Conservation (phyloP, 352 stramenopile species). For the Phytopythium aichiense region DNA sequence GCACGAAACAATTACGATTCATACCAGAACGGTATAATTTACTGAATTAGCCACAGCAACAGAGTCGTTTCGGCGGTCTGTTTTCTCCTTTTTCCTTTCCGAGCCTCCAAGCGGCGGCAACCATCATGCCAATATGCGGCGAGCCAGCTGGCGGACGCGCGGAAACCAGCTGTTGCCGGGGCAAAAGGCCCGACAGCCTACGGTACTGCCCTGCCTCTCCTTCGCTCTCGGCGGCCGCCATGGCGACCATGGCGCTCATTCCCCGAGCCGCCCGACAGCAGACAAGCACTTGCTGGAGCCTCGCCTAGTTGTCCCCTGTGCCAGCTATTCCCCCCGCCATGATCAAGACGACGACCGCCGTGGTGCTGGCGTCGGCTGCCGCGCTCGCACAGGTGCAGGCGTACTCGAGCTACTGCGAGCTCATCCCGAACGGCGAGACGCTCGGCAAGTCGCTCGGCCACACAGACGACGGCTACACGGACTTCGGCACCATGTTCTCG, state of each 20-base stretch:
- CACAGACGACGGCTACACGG: slow-evolving; percentile 20
- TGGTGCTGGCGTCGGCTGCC: neutral
- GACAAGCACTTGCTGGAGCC: neutral
- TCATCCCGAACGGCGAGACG: slow-evolving; percentile 35
- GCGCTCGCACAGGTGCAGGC: slow-evolving; percentile 1
- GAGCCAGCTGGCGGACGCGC: neutral
- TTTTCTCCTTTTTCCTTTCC: neutral
- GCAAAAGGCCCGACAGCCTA: neutral
- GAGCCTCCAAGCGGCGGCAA: neutral
- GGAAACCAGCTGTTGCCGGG: neutral
- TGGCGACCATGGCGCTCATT: neutral
- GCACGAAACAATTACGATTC: neutral
- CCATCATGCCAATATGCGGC: neutral
- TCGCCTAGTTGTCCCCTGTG: neutral
- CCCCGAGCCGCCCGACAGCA: neutral
- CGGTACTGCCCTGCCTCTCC: neutral
- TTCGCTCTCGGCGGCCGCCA: neutral
- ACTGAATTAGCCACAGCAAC: neutral
- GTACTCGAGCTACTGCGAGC: slow-evolving; percentile 22
- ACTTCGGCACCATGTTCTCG: slow-evolving; percentile 33
- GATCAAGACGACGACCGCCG: neutral
- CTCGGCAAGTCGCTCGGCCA: slow-evolving; percentile 38
- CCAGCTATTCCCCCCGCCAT: neutral
- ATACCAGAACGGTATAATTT: neutral
- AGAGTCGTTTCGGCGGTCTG: neutral